Conservation (phyloP, 768 basidiomycete species). For the Rhodotorula graminis region DNA sequence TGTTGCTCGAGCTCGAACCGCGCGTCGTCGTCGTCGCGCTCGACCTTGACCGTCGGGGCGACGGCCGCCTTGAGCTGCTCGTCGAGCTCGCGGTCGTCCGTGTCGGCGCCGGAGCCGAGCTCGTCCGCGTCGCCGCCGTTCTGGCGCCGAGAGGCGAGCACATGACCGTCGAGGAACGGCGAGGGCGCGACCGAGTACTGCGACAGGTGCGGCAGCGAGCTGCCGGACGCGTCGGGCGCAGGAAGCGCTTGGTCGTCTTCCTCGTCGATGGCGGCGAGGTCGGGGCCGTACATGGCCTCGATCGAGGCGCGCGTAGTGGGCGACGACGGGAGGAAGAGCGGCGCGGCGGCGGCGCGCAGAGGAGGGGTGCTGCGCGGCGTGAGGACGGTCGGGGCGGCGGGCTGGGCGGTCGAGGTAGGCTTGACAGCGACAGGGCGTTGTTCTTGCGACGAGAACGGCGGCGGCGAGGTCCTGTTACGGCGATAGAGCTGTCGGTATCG, state of each 20-base stretch:
- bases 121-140: neutral
- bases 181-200: constrained; percentile 6
- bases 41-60: neutral
- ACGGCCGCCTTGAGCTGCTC: neutral
- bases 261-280: neutral
- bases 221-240: neutral
- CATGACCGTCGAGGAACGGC: neutral
- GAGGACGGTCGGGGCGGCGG: neutral
- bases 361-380: neutral
- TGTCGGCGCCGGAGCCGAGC: constrained; percentile 5
- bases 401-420: neutral
- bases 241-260: neutral
- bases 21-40: neutral
- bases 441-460: neutral
- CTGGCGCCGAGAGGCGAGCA: neutral
- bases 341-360: neutral
- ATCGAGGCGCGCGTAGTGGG: neutral
- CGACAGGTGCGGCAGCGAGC: neutral
- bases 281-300: too few relatives aligned
- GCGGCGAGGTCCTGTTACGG: neutral
- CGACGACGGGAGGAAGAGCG: neutral
- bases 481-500: neutral
- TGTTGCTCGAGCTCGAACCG: too few relatives aligned
- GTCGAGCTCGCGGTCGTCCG: constrained; percentile 12
- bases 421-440: neutral